Evolutionary conservation across 306 rosid genomes (phyloP).

Genomic region (Trifolium fragiferum): DNA sequence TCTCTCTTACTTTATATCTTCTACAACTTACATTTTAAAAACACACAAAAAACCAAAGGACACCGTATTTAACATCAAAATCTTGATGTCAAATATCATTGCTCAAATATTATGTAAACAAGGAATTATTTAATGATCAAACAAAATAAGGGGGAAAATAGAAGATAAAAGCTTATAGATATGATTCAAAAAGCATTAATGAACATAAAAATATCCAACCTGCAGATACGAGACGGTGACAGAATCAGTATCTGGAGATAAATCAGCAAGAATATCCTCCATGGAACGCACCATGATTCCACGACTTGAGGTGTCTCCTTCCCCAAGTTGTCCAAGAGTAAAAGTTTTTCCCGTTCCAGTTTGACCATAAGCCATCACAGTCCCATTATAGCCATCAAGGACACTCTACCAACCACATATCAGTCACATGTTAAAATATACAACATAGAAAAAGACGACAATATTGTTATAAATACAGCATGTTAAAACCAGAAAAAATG

Average conservation of each 20-base stretch:
- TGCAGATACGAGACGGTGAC: constrained; percentile 82
- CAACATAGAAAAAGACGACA: constrained; percentile 15
- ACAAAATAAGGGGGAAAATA: constrained; percentile 21
- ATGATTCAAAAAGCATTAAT: constrained; percentile 24
- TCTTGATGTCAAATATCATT: too few relatives aligned
- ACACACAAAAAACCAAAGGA: too few relatives aligned
- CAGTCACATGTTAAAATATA: constrained; percentile 31
- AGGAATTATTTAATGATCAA: constrained; percentile 37
- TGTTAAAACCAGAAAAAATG: constrained; percentile 17
- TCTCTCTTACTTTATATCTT: too few relatives aligned
- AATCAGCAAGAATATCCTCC: constrained; percentile 87
- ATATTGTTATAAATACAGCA: background rate
- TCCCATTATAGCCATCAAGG: constrained; percentile 94
- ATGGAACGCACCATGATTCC: constrained; percentile 98
- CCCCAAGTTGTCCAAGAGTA: constrained; percentile 92
- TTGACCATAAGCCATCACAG: constrained; percentile 99
- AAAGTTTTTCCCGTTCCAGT: constrained; percentile 98
- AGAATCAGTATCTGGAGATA: constrained; percentile 75
- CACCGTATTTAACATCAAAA: too few relatives aligned
- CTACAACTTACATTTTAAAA: too few relatives aligned
- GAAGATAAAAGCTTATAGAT: constrained; percentile 30
- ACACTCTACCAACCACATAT: constrained; percentile 72
- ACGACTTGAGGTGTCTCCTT: constrained; percentile 80
- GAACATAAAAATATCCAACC: constrained; percentile 52
- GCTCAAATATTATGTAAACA: background rate